These are phyloP conservation scores for Backusella macrospora DNA, from an alignment of 192 early-diverging fungal genomes.

Conservation along the genomic window DNA sequence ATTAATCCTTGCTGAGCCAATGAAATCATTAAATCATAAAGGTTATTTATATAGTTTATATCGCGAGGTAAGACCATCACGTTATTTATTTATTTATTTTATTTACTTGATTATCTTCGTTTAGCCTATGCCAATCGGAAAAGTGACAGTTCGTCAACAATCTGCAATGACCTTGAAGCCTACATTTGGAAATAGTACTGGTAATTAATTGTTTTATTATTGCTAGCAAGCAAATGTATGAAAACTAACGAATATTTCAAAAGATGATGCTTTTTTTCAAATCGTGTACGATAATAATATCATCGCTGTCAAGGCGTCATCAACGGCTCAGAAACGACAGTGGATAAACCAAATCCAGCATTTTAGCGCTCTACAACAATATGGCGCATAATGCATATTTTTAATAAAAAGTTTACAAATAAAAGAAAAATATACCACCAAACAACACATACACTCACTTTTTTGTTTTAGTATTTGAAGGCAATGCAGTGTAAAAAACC, in stretches of 20 bases:
- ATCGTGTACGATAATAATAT: conserved; percentile 55
- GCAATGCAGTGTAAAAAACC: neutral
- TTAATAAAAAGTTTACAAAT: neutral
- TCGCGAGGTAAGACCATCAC: conserved; percentile 38
- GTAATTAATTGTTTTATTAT: conserved; percentile 13
- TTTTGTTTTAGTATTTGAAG: neutral
- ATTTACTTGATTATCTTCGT: too few species aligned
- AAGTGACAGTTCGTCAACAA: conserved; percentile 17
- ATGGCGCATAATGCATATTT: neutral
- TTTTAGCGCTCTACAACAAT: conserved; percentile 27
- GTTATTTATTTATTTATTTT: conserved; percentile 28
- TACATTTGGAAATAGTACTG: conserved; percentile 26
- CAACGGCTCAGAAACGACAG: conserved; percentile 55
- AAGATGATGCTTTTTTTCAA: conserved; percentile 64
- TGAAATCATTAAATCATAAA: conserved; percentile 39
- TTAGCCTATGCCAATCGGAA: conserved; percentile 30
- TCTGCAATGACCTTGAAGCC: conserved; percentile 26
- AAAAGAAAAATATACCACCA: neutral
- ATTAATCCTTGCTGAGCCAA: conserved; percentile 60
- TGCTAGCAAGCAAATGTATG: neutral
- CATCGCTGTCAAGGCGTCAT: conserved; percentile 56
- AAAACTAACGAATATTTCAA: neutral
- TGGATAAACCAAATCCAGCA: conserved; percentile 58
- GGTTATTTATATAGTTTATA: conserved; percentile 49
- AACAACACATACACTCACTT: too few species aligned